These are phyloP conservation scores for Porpolomopsis calyptriformis DNA, from an alignment of 768 basidiomycete species.

Conservation along the genomic window DNA sequence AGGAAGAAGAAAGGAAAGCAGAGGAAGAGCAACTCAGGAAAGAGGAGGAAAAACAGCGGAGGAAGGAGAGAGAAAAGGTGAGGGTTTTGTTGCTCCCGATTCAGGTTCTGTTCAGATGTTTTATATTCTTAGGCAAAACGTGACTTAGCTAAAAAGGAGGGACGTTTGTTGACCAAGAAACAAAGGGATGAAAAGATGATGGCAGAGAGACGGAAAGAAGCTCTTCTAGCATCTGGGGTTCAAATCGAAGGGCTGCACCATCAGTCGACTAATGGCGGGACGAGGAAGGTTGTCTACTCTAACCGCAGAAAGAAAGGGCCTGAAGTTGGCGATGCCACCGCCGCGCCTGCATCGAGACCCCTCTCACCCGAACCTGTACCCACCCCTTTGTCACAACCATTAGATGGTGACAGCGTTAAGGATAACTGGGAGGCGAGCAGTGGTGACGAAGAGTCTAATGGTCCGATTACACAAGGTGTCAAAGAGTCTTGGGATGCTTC, in stretches of 20 bases:
- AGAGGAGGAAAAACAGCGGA: conserved; percentile 76
- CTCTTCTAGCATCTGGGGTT: conserved; percentile 80
- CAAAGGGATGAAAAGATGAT: conserved; percentile 89
- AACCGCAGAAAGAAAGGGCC: conserved; percentile 72
- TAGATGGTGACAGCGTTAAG: conserved; percentile 21
- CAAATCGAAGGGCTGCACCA: conserved; percentile 85
- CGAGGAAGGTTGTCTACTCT: conserved; percentile 76
- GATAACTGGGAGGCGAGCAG: conserved; percentile 62
- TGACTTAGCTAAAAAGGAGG: conserved; percentile 88
- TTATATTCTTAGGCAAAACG: conserved; percentile 59
- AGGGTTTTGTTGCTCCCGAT: conserved; percentile 3
- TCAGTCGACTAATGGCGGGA: conserved; percentile 27
- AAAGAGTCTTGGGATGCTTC: conserved; percentile 45
- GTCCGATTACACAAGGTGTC: conserved; percentile 18
- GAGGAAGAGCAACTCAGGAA: conserved; percentile 69
- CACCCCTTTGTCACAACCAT: conserved; percentile 26
- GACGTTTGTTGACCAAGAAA: conserved; percentile 89
- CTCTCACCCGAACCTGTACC: conserved; percentile 23
- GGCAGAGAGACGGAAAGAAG: conserved; percentile 84
- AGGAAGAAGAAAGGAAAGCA: conserved; percentile 76
- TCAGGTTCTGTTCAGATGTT: conserved; percentile 1
- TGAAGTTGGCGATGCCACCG: conserved; percentile 40
- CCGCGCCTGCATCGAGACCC: conserved; percentile 44
- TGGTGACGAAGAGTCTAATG: conserved; percentile 35
- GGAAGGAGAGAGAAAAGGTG: conserved; percentile 86